phyloP scores from a whole-genome alignment of 176 grass and related monocot species.

The Eragrostis nindensis region DNA sequence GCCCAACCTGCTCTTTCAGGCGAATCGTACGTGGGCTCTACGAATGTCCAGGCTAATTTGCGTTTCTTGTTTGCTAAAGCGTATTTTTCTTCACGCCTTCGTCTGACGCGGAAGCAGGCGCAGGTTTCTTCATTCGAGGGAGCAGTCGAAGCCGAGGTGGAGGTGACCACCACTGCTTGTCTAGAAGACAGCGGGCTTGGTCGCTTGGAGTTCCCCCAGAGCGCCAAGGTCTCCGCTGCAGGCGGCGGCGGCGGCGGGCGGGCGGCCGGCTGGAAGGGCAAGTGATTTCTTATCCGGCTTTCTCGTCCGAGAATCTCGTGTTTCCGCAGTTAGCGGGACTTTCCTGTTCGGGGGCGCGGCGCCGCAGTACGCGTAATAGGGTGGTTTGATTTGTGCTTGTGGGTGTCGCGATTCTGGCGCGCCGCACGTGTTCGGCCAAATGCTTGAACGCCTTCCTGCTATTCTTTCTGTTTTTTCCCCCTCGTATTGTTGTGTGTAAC shows the following conservation, averaged over 20 bases:
- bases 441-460: not conserved
- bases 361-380: not conserved
- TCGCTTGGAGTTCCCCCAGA: conserved; percentile 24
- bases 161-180: not conserved
- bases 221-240: not conserved
- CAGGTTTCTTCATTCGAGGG: not conserved
- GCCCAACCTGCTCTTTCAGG: not conserved
- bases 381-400: not conserved
- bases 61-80: not conserved
- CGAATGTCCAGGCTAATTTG: not conserved
- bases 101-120: not conserved
- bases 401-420: not conserved
- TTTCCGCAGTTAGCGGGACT: not conserved
- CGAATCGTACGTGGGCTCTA: not conserved
- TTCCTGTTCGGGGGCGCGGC: not conserved
- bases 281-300: not conserved
- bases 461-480: not conserved
- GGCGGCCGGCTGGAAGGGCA: not conserved
- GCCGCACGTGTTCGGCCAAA: conserved; percentile 20
- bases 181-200: not conserved
- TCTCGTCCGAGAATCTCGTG: not conserved
- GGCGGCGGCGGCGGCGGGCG: not conserved
- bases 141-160: not conserved
- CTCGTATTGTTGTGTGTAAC: not conserved
- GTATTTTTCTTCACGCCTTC: not conserved